Conservation (phyloP, 768 basidiomycete genomes). For the Tricholoma sp. region DNA sequence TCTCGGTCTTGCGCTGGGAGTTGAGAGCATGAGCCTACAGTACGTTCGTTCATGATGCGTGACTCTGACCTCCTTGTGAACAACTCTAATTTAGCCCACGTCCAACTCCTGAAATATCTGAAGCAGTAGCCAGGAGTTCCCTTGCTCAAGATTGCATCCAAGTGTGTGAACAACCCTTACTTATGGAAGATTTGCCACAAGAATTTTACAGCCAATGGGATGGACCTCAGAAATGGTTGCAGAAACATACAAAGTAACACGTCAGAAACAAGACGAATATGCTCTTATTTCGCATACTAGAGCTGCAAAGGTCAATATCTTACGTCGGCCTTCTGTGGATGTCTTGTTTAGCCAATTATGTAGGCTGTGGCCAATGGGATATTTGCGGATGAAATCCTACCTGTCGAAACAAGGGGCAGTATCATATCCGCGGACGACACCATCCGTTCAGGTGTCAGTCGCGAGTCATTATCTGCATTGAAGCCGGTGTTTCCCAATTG, state of each 20-base stretch:
- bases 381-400: slow-evolving; percentile 87
- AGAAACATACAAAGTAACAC: slow-evolving; percentile 67
- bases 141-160: slow-evolving; percentile 75
- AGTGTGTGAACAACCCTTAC: slow-evolving; percentile 31
- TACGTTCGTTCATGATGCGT: slow-evolving; percentile 24
- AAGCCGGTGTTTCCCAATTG: slow-evolving; percentile 87
- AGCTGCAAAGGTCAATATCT: slow-evolving; percentile 49
- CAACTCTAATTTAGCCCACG: slow-evolving; percentile 44
- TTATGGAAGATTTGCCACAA: not conserved
- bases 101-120: slow-evolving; percentile 64
- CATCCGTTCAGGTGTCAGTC: slow-evolving; percentile 77
- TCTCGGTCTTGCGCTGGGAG: slow-evolving; percentile 80
- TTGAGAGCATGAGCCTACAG: slow-evolving; percentile 83
- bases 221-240: slow-evolving; percentile 95
- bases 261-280: slow-evolving; percentile 84
- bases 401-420: slow-evolving; percentile 67
- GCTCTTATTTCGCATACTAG: slow-evolving; percentile 84
- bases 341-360: not conserved
- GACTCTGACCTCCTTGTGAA: slow-evolving; percentile 3
- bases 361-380: slow-evolving; percentile 65
- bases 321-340: not conserved
- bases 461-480: slow-evolving; percentile 68
- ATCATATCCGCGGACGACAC: slow-evolving; percentile 77
- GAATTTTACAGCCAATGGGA: slow-evolving; percentile 69
- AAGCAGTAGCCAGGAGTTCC: slow-evolving; percentile 49